Percentiles rank a stretch among this genome's conserved stretches.
Evolutionary conservation across 257 asterid genomes (phyloP).

Genomic region (Ballota nigra): DNA sequence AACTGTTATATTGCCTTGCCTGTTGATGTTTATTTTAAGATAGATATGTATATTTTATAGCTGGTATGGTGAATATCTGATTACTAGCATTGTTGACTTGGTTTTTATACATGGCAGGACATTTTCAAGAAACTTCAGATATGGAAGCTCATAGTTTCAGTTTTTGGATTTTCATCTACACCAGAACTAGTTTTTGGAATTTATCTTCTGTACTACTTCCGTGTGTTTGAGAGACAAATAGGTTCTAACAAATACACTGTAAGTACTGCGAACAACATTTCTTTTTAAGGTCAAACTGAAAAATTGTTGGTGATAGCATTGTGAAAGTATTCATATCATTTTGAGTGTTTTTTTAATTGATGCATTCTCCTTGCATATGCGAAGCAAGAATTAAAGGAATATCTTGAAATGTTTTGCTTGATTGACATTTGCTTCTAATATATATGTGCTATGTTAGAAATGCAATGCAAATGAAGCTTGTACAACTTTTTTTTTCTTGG

Average conservation of each 20-base stretch:
- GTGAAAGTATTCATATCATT: neutral
- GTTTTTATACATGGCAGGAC: slow-evolving; percentile 61
- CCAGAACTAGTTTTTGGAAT: slow-evolving; percentile 91
- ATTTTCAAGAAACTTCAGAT: slow-evolving; percentile 79
- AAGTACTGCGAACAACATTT: slow-evolving; percentile 40
- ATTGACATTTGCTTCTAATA: neutral
- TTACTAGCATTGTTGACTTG: slow-evolving; percentile 16
- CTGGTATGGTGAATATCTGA: neutral
- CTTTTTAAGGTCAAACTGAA: slow-evolving; percentile 21
- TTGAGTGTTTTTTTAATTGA: neutral
- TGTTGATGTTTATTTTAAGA: neutral
- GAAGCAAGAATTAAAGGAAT: neutral
- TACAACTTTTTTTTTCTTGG: neutral
- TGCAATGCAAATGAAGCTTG: neutral
- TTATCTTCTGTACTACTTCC: slow-evolving; percentile 93
- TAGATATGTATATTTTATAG: neutral
- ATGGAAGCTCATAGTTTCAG: slow-evolving; percentile 90
- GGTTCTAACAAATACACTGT: slow-evolving; percentile 96
- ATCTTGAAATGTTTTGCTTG: neutral
- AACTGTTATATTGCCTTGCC: neutral
- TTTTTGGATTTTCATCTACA: slow-evolving; percentile 87
- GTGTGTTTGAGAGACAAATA: slow-evolving; percentile 97
- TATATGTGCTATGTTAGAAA: neutral
- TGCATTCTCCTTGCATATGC: slow-evolving; percentile 14
- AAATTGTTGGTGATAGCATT: neutral